phyloP scores from a whole-genome alignment of 2,329 filamentous ascomycete genomes.

The Colletotrichum tropicicola region DNA sequence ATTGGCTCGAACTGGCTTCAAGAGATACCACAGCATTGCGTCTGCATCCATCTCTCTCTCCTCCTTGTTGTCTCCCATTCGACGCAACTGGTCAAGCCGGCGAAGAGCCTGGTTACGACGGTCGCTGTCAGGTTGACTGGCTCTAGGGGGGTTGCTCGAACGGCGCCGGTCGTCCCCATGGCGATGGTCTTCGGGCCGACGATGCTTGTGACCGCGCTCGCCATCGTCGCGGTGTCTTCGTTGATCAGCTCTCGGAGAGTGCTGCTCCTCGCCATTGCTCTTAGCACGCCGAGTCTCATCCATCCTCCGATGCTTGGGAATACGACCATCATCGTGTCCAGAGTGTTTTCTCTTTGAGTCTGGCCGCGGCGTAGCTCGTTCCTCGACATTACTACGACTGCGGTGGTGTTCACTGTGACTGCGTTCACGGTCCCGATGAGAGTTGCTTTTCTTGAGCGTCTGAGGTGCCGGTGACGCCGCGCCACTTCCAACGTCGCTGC shows the following conservation, averaged over 20 bases:
- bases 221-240: conserved; percentile 39
- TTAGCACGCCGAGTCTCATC: conserved; percentile 50
- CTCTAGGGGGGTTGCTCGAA: conserved; percentile 25
- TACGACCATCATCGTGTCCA: conserved; percentile 52
- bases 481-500: conserved; percentile 65
- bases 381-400: conserved; percentile 59
- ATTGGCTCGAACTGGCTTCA: conserved; percentile 68
- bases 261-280: conserved; percentile 47
- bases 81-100: conserved; percentile 52
- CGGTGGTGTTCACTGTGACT: conserved; percentile 58
- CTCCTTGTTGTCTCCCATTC: conserved; percentile 59
- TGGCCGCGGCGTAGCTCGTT: conserved; percentile 59
- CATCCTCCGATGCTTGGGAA: conserved; percentile 51
- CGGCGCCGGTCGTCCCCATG: conserved; percentile 42
- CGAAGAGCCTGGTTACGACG: conserved; percentile 50
- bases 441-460: conserved; percentile 54
- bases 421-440: conserved; percentile 57
- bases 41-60: conserved; percentile 55
- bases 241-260: conserved; percentile 40
- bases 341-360: conserved; percentile 71
- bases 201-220: conserved; percentile 41
- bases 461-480: conserved; percentile 78
- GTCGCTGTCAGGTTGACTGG: conserved; percentile 36
- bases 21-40: conserved; percentile 56
- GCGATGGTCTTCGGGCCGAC: conserved; percentile 44